Evolutionary conservation across 352 stramenopile genomes (phyloP).

Genomic region (Globisporangium megalacanthum): DNA sequence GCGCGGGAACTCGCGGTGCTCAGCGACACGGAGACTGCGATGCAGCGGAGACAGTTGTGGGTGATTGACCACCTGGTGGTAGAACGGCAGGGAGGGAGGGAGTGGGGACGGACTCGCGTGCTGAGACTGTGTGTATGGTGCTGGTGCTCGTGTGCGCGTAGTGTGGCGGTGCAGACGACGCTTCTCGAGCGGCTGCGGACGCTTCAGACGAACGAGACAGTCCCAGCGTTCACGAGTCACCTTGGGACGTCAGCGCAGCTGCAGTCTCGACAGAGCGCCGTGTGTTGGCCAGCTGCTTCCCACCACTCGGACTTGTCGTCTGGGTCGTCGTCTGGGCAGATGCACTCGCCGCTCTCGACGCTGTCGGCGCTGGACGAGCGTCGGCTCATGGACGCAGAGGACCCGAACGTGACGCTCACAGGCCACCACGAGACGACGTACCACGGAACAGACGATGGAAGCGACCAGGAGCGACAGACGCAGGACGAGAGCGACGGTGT

Average conservation of each 20-base stretch:
- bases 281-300: constrained; percentile 22
- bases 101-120: neutral
- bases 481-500: neutral
- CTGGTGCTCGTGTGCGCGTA: neutral
- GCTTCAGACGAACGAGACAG: constrained; percentile 5
- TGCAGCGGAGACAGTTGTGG: neutral
- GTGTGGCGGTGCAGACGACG: constrained; percentile 5
- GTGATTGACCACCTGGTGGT: neutral
- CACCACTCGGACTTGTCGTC: constrained; percentile 18
- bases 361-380: constrained; percentile 4
- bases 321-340: constrained; percentile 16
- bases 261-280: constrained; percentile 1
- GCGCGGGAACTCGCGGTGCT: constrained; percentile 6
- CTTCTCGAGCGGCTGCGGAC: constrained; percentile 13
- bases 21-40: constrained; percentile 11
- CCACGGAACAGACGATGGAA: neutral
- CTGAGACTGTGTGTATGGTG: no score
- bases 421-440: constrained; percentile 1
- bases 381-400: constrained; percentile 5
- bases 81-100: neutral
- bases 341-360: constrained; percentile 12
- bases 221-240: constrained; percentile 4
- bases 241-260: neutral
- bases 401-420: neutral
- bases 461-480: neutral